These are phyloP conservation scores for Pythium pyrilobum DNA, from an alignment of 352 stramenopile species.

Conservation along the genomic window DNA sequence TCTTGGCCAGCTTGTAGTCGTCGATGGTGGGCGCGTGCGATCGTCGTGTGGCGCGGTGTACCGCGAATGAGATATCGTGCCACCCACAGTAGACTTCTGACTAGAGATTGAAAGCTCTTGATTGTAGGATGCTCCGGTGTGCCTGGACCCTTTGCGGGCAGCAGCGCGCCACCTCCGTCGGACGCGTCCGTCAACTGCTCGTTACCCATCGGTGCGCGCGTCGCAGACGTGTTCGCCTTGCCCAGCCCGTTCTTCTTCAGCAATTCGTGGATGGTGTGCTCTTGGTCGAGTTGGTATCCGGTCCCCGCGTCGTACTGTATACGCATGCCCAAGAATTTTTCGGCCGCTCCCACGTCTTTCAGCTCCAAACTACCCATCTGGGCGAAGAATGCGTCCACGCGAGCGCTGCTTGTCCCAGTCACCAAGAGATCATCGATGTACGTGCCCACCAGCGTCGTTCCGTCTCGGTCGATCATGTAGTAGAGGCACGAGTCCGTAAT, in stretches of 20 bases:
- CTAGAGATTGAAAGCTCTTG: slow-evolving; percentile 28
- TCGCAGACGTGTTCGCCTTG: slow-evolving; percentile 7
- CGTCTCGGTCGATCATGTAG: not conserved
- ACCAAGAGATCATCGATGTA: slow-evolving; percentile 33
- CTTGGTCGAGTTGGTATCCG: slow-evolving; percentile 20
- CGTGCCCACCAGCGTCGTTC: slow-evolving; percentile 8
- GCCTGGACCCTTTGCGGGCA: not conserved
- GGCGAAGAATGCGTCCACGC: slow-evolving; percentile 9
- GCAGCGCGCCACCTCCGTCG: not conserved
- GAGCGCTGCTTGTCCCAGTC: not conserved
- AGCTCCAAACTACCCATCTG: slow-evolving; percentile 13
- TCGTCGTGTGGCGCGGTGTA: slow-evolving; percentile 15
- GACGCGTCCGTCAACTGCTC: not conserved
- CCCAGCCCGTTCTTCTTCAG: slow-evolving; percentile 15
- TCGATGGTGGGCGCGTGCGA: slow-evolving; percentile 6
- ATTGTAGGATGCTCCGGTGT: slow-evolving; percentile 11
- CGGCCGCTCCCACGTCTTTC: slow-evolving; percentile 21
- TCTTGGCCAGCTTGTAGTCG: slow-evolving; percentile 17
- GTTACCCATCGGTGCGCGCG: slow-evolving; percentile 12
- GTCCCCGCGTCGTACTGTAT: slow-evolving; percentile 3
- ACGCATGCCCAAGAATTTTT: slow-evolving; percentile 27
- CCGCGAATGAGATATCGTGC: slow-evolving; percentile 16
- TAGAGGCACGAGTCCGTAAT: slow-evolving; percentile 26
- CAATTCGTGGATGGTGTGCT: slow-evolving; percentile 15
- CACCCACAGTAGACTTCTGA: slow-evolving; percentile 29